Base-by-base conservation (phyloP, 768 basidiomycete genomes). In the Termitomyces sp. region DNA sequence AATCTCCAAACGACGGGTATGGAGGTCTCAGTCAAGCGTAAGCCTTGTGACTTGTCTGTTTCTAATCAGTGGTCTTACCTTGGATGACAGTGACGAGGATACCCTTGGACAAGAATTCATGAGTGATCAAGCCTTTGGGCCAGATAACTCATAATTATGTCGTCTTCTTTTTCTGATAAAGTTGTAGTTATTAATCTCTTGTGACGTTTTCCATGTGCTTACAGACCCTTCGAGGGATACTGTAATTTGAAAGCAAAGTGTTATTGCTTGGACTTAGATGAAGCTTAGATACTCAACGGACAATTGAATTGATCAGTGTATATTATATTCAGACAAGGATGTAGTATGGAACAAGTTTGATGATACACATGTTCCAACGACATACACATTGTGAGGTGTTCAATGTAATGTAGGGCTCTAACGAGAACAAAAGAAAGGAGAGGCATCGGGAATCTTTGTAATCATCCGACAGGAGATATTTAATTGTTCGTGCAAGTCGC, bases 1-100 rank as follows among this genome's bases (percentile, higher is more conserved):
- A 73, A n/a, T 83, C 84, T 3, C 86, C 86, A 27, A 83, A 85
- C 56, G 86, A 88, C 69, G 86, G 86, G 66, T 87, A 87, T 64
- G 73, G 75, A 37, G 72, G 64, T 53, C 70, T 73, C 37, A 77
- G 75, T 14, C 53, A 64, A 59, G 76, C 72, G 79, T 79, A 62
- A 50, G 77, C 63, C 27, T 20, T 24, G 49, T 22, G 51, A 37
- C 20, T 20, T 20, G 20, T 52, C 34, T 14, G 27, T 18, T 14
- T 20, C n/a, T 48, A 22, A 49, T 56, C 20, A 20, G 22, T 37
- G 13, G 16, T 27, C 44, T 58, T 24, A 53, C 44, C 46, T 24
- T 31, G 4, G 5, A 32, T 14, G 39, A 34, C 55, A 76, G 76
- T 12, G 53, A 72, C 59, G 63, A 56, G 27, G 60, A 60, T n/a